Evolutionary conservation across 2,329 filamentous ascomycete species (phyloP), one percentile per base, ranked within the genome.

Genomic region (Magnaporthales sp.): DNA sequence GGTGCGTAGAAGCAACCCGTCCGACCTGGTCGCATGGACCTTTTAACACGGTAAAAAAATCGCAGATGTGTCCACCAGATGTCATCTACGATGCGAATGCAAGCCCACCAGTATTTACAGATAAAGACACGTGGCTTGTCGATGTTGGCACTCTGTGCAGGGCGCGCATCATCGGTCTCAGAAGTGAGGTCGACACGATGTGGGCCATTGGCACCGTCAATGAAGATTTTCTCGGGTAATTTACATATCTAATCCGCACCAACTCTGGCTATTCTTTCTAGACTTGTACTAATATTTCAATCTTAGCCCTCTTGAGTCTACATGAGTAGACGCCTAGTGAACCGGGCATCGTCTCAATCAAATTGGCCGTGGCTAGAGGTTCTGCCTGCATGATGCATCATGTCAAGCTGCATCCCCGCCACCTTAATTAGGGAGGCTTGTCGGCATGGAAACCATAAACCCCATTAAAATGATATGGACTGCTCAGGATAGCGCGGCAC

Each of bases 181-280:
- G 96, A 78, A 93, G 91, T 70, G 95, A 98, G 77, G 92, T 98
- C 65, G 92, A 92, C 69, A 90, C 92, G 76, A 96, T 99, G 86
- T 97, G 91, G 84, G 95, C 94, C 51, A 96, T 99, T 77, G 95
- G 93, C 68, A 98, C 92, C 72, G 97, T 99, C 81, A 97, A 96
- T 80, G 94, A 90, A 75, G 88, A 90, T 74, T 90, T 89, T 74
- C 82, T 90, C 56, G 88, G 88, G 88, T 89, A 82, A 71, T 76
- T 75, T 3, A 51, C 10, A 19, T 38, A 26, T 30, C 26, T 19
- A 15, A 11, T 46, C n/a, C 22, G 19, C 22, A 10, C 6, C 31
- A 13, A 4, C 22, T 63, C 26, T n/a, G 22, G 22, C n/a, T n/a
- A n/a, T 9, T 51, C 27, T 27, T 32, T 46, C 26, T 26, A 13